Conservation (phyloP, 2,329 filamentous ascomycete genomes). For the Clonostachys rosea region DNA sequence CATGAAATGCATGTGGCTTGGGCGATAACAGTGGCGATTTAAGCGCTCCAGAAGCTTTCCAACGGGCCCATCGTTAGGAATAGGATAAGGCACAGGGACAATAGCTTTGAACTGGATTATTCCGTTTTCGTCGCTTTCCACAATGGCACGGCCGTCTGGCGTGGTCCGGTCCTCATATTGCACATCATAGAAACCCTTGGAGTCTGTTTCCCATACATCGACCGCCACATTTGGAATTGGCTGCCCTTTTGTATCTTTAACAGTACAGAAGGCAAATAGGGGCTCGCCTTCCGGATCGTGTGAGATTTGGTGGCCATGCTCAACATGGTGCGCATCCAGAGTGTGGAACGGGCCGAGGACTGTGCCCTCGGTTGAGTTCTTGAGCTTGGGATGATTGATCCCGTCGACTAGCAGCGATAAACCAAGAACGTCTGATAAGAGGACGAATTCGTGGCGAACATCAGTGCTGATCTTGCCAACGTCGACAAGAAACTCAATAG, state of each 20-base stretch:
- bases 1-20: conserved; percentile 83
- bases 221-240: conserved; percentile 61
- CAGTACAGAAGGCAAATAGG: conserved; percentile 61
- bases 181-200: conserved; percentile 70
- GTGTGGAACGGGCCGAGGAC: conserved; percentile 81
- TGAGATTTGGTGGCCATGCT: conserved; percentile 53
- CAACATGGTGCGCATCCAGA: conserved; percentile 55
- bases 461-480: conserved; percentile 66
- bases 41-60: conserved; percentile 63
- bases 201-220: conserved; percentile 78
- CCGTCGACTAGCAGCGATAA: conserved; percentile 71
- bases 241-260: conserved; percentile 56
- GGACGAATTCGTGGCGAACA: conserved; percentile 71
- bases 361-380: conserved; percentile 64
- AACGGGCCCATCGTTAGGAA: conserved; percentile 78
- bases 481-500: conserved; percentile 63
- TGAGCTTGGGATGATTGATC: conserved; percentile 73
- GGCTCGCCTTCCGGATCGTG: conserved; percentile 61
- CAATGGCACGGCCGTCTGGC: conserved; percentile 19
- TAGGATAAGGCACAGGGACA: conserved; percentile 78
- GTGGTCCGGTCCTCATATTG: conserved; percentile 56
- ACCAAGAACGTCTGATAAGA: conserved; percentile 70
- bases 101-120: conserved; percentile 75
- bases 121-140: conserved; percentile 16
- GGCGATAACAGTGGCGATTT: conserved; percentile 67